Conservation (phyloP, 2,329 filamentous ascomycete genomes). For the Fonsecaea monophora region DNA sequence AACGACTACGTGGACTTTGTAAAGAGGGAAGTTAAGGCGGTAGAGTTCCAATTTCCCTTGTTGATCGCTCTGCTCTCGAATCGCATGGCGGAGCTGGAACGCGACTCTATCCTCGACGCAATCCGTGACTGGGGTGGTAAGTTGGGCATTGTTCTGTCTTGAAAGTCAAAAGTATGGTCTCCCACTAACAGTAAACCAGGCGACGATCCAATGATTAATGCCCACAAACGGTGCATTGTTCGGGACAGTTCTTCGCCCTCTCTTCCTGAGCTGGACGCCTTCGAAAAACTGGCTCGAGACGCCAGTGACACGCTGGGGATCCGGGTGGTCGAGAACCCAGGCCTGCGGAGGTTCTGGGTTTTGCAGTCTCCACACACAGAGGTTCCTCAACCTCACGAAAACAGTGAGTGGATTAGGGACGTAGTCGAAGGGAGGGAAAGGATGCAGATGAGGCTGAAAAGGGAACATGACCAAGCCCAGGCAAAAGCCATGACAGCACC, state of each 20-base stretch:
- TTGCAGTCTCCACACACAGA: not conserved
- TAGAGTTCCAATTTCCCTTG: constrained; percentile 16
- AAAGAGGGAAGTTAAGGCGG: not conserved
- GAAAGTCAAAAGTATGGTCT: not conserved
- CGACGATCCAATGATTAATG: constrained; percentile 7
- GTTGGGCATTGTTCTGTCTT: not conserved
- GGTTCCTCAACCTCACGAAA: not conserved
- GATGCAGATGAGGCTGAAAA: not conserved
- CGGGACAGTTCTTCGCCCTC: not conserved
- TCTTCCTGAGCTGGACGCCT: constrained; percentile 3
- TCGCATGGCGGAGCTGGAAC: constrained; percentile 4
- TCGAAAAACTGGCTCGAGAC: constrained; percentile 4
- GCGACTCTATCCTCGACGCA: constrained; percentile 4
- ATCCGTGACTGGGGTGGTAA: constrained; percentile 4
- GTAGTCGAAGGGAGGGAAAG: not conserved
- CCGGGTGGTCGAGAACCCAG: not conserved
- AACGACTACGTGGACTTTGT: constrained; percentile 1
- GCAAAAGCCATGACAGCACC: not conserved
- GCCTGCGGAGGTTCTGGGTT: constrained; percentile 3
- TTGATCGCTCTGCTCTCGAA: constrained; percentile 14
- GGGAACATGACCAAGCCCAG: not conserved
- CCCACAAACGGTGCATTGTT: constrained; percentile 8
- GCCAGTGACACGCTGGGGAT: constrained; percentile 1
- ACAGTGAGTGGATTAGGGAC: not conserved
- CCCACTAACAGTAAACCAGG: not conserved